phyloP scores from a whole-genome alignment of 73 alveolate species.

The Paramecium octaurelia region DNA sequence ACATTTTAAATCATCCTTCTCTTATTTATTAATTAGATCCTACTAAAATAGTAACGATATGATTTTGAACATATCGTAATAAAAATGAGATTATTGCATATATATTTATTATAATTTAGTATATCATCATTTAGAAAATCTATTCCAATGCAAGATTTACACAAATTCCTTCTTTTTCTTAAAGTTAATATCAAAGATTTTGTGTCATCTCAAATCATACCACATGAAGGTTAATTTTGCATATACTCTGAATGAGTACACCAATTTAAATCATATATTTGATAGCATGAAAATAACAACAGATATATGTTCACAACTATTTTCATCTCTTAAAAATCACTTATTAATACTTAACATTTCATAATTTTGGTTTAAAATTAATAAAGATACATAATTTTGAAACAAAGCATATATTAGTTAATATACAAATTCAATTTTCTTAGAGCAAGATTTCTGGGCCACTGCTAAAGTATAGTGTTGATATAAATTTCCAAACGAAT shows the following conservation, averaged over 20 bases:
- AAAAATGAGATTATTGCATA: constrained; percentile 16
- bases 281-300: neutral
- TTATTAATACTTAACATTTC: neutral
- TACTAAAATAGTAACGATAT: neutral
- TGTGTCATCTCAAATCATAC: neutral
- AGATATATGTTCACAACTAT: neutral
- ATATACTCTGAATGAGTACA: neutral
- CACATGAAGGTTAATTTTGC: neutral
- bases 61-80: constrained; percentile 20
- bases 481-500: neutral
- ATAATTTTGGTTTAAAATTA: neutral
- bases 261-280: neutral
- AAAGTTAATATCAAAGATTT: neutral
- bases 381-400: neutral
- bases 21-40: neutral
- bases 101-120: neutral
- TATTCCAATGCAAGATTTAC: neutral
- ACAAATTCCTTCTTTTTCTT: neutral
- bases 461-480: neutral
- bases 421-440: neutral
- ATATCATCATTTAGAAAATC: neutral
- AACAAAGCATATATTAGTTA: neutral
- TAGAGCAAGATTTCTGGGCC: neutral
- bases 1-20: constrained; percentile 16
- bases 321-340: neutral